Evolutionary conservation across 2,329 filamentous ascomycete species (phyloP).

Genomic region (Penicillium vulpinum): DNA sequence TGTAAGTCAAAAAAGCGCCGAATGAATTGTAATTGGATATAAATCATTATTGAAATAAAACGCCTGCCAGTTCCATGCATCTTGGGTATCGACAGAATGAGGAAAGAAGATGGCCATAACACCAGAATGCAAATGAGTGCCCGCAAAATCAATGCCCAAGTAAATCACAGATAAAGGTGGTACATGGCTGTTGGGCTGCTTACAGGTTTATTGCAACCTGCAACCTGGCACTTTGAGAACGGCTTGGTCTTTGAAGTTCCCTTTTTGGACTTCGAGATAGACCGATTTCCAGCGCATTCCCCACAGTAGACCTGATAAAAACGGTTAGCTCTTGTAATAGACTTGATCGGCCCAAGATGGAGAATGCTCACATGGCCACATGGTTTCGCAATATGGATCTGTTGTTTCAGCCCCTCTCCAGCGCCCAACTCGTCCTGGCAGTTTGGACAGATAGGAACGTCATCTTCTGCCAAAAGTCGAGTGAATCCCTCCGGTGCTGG

Average conservation of each 20-base stretch:
- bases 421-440: slow-evolving; percentile 82
- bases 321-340: slow-evolving; percentile 4
- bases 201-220: slow-evolving; percentile 43
- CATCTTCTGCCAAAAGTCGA: slow-evolving; percentile 69
- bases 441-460: slow-evolving; percentile 77
- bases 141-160: slow-evolving; percentile 1
- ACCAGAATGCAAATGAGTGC: slow-evolving; percentile 23
- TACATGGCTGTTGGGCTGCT: slow-evolving; percentile 45
- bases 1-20: neutral
- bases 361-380: slow-evolving; percentile 79
- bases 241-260: slow-evolving; percentile 35
- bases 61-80: slow-evolving; percentile 22
- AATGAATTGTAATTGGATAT: neutral
- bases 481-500: slow-evolving; percentile 75
- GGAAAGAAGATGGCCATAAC: slow-evolving; percentile 15
- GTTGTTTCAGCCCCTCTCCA: slow-evolving; percentile 69
- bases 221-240: slow-evolving; percentile 48
- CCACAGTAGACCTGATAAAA: slow-evolving; percentile 50
- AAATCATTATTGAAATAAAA: slow-evolving; percentile 11
- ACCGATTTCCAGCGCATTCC: slow-evolving; percentile 46
- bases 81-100: slow-evolving; percentile 24
- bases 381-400: slow-evolving; percentile 87
- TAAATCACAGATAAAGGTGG: slow-evolving; percentile 48
- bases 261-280: slow-evolving; percentile 38
- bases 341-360: neutral